Conservation (phyloP, 164 flowering plant genomes). For the Nymphaea thermarum region DNA sequence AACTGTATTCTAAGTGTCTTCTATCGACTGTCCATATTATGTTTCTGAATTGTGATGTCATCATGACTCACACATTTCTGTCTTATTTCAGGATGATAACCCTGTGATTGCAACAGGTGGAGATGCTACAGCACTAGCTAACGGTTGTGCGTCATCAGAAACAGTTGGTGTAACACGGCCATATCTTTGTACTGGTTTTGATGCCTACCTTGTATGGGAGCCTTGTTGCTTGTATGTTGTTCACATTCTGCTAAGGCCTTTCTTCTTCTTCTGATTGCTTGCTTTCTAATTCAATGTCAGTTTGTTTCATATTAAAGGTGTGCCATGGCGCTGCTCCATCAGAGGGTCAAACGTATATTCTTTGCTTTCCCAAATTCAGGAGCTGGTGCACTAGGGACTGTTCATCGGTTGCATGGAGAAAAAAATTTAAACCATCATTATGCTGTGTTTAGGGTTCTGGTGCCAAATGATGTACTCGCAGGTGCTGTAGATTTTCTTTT, state of each 20-base stretch:
- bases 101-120: not conserved
- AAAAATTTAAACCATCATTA: constrained; percentile 90
- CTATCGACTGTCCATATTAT: too few relatives aligned
- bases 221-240: constrained; percentile 75
- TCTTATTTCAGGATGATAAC: constrained; percentile 20
- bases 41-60: too few relatives aligned
- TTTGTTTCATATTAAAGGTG: constrained; percentile 39
- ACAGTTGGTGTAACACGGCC: constrained; percentile 30
- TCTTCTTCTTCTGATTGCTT: not conserved
- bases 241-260: not conserved
- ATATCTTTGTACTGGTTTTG: constrained; percentile 87
- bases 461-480: constrained; percentile 24
- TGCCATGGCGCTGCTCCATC: constrained; percentile 97
- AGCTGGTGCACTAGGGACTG: constrained; percentile 76
- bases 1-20: too few relatives aligned
- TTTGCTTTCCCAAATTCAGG: constrained; percentile 70
- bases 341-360: constrained; percentile 72
- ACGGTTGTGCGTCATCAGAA: constrained; percentile 8
- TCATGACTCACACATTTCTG: too few relatives aligned
- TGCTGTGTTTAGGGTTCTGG: constrained; percentile 68
- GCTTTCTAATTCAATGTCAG: not conserved
- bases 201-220: constrained; percentile 87
- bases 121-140: not conserved
- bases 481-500: not conserved
- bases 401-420: constrained; percentile 82